Conservation (phyloP, 225 moss, liverwort and hornwort genomes). For the Climacium dendroides region DNA sequence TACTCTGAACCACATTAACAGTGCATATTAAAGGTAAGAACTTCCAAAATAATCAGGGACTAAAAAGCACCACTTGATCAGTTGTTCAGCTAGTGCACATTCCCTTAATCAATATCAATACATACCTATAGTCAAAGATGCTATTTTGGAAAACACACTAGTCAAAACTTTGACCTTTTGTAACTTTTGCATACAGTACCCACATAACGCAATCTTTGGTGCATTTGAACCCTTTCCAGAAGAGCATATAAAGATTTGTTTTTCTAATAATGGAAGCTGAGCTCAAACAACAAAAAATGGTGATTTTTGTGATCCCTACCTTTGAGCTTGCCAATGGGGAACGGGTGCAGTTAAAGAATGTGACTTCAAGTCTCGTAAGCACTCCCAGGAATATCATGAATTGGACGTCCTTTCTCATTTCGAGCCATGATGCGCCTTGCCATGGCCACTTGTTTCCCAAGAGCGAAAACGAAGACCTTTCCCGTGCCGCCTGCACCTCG, state of each 20-base stretch:
- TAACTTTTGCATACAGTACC: background rate
- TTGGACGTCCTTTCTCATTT: slow-evolving; percentile 91
- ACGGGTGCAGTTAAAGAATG: background rate
- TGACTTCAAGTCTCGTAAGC: slow-evolving; percentile 36
- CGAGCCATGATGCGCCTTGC: slow-evolving; percentile 88
- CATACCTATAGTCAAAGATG: background rate
- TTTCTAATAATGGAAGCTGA: background rate
- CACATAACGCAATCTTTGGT: background rate
- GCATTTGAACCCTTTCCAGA: background rate
- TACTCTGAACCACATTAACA: background rate
- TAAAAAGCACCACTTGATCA: background rate
- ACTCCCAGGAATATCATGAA: slow-evolving; percentile 83
- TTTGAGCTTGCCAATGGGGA: background rate
- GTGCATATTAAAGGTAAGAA: background rate
- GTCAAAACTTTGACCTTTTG: background rate
- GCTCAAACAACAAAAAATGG: background rate
- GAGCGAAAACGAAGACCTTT: slow-evolving; percentile 80
- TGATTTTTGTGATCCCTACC: background rate
- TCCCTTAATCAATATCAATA: background rate
- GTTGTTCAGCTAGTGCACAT: background rate
- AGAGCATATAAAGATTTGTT: too few relatives aligned
- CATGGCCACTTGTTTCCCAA: slow-evolving; percentile 85
- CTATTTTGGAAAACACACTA: background rate
- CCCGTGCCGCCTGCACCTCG: slow-evolving; percentile 98
- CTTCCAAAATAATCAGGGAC: background rate